Evolutionary conservation across 2,329 filamentous ascomycete species (phyloP).

Genomic region (Geosmithia putterillii): DNA sequence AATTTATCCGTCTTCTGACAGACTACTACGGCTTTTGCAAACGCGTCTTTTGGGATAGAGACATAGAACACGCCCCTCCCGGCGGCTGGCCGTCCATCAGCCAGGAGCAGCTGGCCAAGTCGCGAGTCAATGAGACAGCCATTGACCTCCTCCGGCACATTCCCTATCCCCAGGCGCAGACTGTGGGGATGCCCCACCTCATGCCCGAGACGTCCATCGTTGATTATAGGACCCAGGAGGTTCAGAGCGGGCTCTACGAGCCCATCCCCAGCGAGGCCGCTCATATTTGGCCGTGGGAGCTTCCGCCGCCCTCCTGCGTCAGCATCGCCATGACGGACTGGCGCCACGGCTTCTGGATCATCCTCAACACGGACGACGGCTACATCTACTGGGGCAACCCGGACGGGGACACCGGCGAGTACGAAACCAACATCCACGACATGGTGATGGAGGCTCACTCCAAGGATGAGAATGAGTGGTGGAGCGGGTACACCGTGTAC

Average conservation of each 20-base stretch:
- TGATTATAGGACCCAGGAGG: conserved; percentile 1
- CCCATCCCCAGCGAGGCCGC: not conserved
- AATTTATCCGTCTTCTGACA: conserved; percentile 8
- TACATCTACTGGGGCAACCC: conserved; percentile 5
- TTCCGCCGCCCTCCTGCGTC: conserved; percentile 4
- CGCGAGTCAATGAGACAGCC: conserved; percentile 3
- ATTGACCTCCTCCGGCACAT: conserved; percentile 7
- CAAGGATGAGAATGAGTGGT: not conserved
- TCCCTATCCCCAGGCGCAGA: conserved; percentile 3
- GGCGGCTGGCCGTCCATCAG: conserved; percentile 7
- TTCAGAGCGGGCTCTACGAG: not conserved
- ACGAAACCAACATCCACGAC: not conserved
- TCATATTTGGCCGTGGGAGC: not conserved
- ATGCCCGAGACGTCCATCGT: conserved; percentile 1
- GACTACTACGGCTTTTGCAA: conserved; percentile 8
- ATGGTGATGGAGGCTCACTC: not conserved
- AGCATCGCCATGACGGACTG: conserved; percentile 3
- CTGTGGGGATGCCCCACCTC: not conserved
- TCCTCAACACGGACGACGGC: conserved; percentile 7
- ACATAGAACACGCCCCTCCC: not conserved
- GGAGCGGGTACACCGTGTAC: conserved; percentile 1
- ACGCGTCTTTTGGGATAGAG: conserved; percentile 6
- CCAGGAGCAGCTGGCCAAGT: conserved; percentile 3
- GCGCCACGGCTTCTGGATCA: conserved; percentile 4
- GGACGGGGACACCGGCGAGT: not conserved